Conservation (phyloP, 2,329 filamentous ascomycete species). For the Diatrype stigma region DNA sequence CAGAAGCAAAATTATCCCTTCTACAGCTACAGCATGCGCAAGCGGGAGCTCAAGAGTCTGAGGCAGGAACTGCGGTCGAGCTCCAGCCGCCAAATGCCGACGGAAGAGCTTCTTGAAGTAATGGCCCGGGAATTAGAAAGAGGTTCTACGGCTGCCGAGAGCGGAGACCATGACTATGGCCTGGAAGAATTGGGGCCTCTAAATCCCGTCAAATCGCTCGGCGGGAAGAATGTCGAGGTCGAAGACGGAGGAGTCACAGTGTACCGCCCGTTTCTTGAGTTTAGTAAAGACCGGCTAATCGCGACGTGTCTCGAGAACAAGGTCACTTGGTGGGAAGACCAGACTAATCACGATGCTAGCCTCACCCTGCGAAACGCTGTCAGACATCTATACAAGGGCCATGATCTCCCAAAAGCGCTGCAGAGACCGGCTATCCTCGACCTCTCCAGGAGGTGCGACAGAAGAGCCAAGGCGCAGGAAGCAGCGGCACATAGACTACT, state of each 20-base stretch:
- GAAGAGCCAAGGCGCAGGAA: conserved; percentile 40
- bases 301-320: conserved; percentile 67
- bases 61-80: conserved; percentile 20
- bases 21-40: conserved; percentile 31
- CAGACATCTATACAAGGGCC: conserved; percentile 57
- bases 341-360: conserved; percentile 73
- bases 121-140: conserved; percentile 1
- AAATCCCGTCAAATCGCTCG: conserved; percentile 6
- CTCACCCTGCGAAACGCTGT: conserved; percentile 80
- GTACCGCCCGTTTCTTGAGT: conserved; percentile 65
- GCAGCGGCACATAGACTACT: conserved; percentile 53
- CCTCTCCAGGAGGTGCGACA: conserved; percentile 51
- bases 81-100: conserved; percentile 10
- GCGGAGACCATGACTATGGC: conserved; percentile 18
- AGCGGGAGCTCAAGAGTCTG: conserved; percentile 18
- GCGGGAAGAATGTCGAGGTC: conserved; percentile 27
- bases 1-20: conserved; percentile 32
- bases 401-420: conserved; percentile 65
- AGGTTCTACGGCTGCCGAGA: neutral
- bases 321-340: conserved; percentile 77
- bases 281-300: conserved; percentile 69
- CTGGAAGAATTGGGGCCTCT: conserved; percentile 10
- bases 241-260: conserved; percentile 65
- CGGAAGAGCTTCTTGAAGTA: conserved; percentile 10
- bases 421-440: conserved; percentile 59